Evolutionary conservation across 164 flowering plant genomes (phyloP), one percentile per base, ranked within the genome.

Genomic region (Macadamia tetraphylla): DNA sequence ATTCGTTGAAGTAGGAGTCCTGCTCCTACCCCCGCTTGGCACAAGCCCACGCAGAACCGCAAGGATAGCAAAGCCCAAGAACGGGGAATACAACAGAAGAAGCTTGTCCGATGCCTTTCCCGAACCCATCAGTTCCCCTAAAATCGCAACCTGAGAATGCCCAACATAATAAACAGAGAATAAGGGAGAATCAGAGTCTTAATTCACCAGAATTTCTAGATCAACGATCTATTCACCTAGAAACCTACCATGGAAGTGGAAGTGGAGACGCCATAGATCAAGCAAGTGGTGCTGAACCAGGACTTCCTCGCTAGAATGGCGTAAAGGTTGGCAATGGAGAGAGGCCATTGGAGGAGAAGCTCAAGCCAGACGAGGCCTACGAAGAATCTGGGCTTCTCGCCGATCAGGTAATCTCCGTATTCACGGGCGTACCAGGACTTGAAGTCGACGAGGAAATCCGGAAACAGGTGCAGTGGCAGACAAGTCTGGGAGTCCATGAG

Each of bases 271-370:
- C 94, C 97, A 72, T 83, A 82, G 60, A 87, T 70, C 82, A 89
- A 82, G 73, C 91, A 89, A 40, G 91, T 78, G 64, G 87, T 84
- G 58, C 10, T 46, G 32, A 79, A 67, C 92, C 97, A 91, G 5
- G 81, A 55, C 67, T 81, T 84, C 29, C 63, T 56, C 8, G 77
- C 72, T 4, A 81, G 9, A 35, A 86, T 73, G 6, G 70, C 93
- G 59, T 83, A 87, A 43, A 85, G 49, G 62, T 82, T 87, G 64
- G 78, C 68, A 29, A 92, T 53, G 9, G 87, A 60, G 53, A 87
- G 86, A 1, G 97, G 96, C 92, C 94, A 91, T 66, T 71, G 87
- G 65, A 89, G 74, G 48, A 88, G 32, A 6, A 89, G 80, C 81
- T 88, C 88, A 6, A 87, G 32, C 89, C 87, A 85, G 3, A 82